Evolutionary conservation across 1,139 yeast genomes (phyloP).

Genomic region (Lodderomyces oxycetoniae): DNA sequence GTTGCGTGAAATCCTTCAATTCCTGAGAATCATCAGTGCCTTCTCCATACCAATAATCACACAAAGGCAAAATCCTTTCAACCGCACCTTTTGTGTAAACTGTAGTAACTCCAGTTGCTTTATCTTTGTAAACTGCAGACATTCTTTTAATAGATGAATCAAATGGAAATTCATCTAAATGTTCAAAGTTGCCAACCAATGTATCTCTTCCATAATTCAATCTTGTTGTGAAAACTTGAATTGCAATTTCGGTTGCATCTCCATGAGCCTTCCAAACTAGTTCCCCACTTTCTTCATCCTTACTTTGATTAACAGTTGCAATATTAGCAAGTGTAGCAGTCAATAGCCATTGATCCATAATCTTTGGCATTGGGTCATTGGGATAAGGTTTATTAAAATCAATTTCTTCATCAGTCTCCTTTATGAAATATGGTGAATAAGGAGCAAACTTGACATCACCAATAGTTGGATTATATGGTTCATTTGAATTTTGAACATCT

Average conservation of each 20-base stretch:
- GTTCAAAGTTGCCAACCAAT: slow-evolving; percentile 36
- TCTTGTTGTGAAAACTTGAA: slow-evolving; percentile 66
- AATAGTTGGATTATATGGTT: slow-evolving; percentile 68
- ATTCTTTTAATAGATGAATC: slow-evolving; percentile 75
- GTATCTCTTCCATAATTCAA: slow-evolving; percentile 45
- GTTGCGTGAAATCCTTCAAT: slow-evolving; percentile 34
- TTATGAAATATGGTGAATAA: slow-evolving; percentile 39
- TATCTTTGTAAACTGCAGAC: slow-evolving; percentile 53
- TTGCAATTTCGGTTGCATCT: slow-evolving; percentile 82
- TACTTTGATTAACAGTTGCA: slow-evolving; percentile 48
- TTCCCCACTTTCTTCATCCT: slow-evolving; percentile 35
- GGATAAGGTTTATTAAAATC: slow-evolving; percentile 24
- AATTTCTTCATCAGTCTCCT: slow-evolving; percentile 36
- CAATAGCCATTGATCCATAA: slow-evolving; percentile 46
- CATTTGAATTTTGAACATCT: slow-evolving; percentile 54
- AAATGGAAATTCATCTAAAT: slow-evolving; percentile 67
- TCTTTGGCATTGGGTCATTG: slow-evolving; percentile 19
- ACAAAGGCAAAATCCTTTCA: slow-evolving; percentile 60
- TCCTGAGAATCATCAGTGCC: slow-evolving; percentile 15
- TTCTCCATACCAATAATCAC: slow-evolving; percentile 50
- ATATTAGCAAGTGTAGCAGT: slow-evolving; percentile 72
- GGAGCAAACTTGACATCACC: slow-evolving; percentile 49
- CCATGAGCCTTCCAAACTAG: slow-evolving; percentile 68
- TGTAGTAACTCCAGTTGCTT: slow-evolving; percentile 24
- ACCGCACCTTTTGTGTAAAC: slow-evolving; percentile 77